Percentiles rank a stretch among this genome's conserved stretches.
phyloP scores from a whole-genome alignment of 2,329 filamentous ascomycete genomes.

The Mariannaea sp. region DNA sequence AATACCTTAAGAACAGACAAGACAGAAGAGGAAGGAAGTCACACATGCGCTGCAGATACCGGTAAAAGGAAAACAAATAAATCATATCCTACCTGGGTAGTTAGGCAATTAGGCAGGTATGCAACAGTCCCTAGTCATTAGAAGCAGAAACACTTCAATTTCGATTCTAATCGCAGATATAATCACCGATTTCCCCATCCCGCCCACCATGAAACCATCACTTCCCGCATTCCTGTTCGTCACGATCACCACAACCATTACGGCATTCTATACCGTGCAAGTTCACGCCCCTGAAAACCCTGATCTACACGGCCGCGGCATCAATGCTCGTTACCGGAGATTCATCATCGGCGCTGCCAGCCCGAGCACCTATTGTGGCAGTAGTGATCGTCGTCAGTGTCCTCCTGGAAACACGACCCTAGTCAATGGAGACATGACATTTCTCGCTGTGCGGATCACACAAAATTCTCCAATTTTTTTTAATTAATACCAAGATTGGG shows the following conservation, averaged over 20 bases:
- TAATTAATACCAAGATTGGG: background rate
- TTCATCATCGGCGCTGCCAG: slow-evolving; percentile 38
- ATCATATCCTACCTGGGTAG: too few species aligned
- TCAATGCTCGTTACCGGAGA: slow-evolving; percentile 36
- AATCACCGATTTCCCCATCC: too few species aligned
- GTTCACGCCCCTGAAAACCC: slow-evolving; percentile 32
- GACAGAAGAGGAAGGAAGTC: background rate
- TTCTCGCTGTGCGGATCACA: slow-evolving; percentile 37
- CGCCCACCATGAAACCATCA: slow-evolving; percentile 25
- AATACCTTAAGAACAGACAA: too few species aligned
- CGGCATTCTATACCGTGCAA: slow-evolving; percentile 35
- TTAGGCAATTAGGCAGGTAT: too few species aligned
- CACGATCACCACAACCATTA: background rate
- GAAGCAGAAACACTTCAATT: too few species aligned
- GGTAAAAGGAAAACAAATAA: too few species aligned
- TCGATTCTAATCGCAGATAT: too few species aligned
- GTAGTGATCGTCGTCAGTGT: slow-evolving; percentile 28
- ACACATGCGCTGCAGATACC: background rate
- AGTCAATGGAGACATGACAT: slow-evolving; percentile 37
- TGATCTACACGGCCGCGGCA: slow-evolving; percentile 30
- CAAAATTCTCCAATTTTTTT: too few species aligned
- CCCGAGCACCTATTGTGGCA: slow-evolving; percentile 37
- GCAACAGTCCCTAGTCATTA: too few species aligned
- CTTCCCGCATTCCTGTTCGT: slow-evolving; percentile 2
- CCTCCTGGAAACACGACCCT: slow-evolving; percentile 37